Conservation (phyloP, 2,329 filamentous ascomycete species). For the Trichoderma sp. region DNA sequence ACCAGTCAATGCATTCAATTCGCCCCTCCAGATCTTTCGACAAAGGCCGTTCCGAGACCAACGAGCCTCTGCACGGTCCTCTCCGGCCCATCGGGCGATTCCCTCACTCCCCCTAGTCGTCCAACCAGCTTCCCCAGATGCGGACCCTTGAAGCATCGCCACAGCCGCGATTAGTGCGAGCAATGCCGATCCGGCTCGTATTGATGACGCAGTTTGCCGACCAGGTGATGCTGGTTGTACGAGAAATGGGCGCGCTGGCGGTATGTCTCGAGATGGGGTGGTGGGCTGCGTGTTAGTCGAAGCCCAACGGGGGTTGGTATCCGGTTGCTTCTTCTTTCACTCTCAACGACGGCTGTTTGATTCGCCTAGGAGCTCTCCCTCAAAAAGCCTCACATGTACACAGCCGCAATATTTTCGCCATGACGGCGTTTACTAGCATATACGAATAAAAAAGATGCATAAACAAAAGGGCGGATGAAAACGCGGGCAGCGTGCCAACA, state of each 20-base stretch:
- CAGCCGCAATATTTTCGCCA: background rate
- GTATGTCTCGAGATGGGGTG: background rate
- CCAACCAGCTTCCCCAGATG: constrained; percentile 4
- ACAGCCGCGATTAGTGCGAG: constrained; percentile 13
- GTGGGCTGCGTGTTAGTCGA: background rate
- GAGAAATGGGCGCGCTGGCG: constrained; percentile 12
- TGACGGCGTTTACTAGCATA: constrained; percentile 11
- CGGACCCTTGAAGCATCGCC: constrained; percentile 9
- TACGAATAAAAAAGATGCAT: constrained; percentile 3
- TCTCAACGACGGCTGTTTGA: background rate
- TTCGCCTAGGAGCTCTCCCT: background rate
- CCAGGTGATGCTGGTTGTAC: constrained; percentile 15
- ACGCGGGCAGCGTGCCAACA: background rate
- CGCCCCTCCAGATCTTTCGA: background rate
- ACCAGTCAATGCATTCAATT: background rate
- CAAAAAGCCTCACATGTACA: background rate
- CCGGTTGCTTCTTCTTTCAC: background rate
- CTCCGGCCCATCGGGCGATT: constrained; percentile 9
- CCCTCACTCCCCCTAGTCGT: background rate
- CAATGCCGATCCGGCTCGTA: constrained; percentile 19
- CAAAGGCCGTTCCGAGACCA: background rate
- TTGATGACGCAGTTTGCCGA: constrained; percentile 18
- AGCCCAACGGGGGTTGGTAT: background rate
- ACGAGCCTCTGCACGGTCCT: background rate
- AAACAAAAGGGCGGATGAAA: background rate